Base-by-base conservation (phyloP, 257 asterid genomes). In the Paulownia fortunei region DNA sequence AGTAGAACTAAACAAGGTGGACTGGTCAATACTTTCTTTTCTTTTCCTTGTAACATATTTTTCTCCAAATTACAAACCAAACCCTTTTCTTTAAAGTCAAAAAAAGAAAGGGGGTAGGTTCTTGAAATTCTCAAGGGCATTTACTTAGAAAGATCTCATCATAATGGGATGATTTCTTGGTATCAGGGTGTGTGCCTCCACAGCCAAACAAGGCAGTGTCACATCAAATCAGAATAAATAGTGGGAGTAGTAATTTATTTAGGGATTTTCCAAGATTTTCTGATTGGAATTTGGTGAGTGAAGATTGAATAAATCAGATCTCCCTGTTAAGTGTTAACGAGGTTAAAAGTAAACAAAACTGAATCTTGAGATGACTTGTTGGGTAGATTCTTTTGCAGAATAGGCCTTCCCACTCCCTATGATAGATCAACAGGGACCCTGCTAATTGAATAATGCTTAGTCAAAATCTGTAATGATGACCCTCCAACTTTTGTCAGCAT, bases 141-240 rank as follows among this genome's bases (percentile, higher is more conserved):
- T 81, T 69, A 75, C 58, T 51, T 42, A 46, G 13, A 55, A 81
- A 81, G 85, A 81, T 81, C 79, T 81, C 60, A 81, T 81, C 78
- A 69, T 81, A 76, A 75, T 81, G 80, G 64, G 81, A 75, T 81
- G 84, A 81, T 81, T 81, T 76, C 66, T 76, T 76, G 81, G 51
- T 62, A 69, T 41, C 24, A 52, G 84, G 26, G 51, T 60, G 36
- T 52, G 76, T 81, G 56, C 72, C 74, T 75, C 51, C 52, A 26
- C 4, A 52, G 26, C 78, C 81, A 76, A 80, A 71, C 81, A 76
- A 27, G 0, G 72, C 85, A 76, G 78, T 67, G 79, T 81, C 67
- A 73, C 82, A 77, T 81, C 85, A 81, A 54, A 81, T 81, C 85
- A 76, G 16, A 52, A 69, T 76, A 69, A 12, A 62, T 66, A 49